Base-by-base conservation (phyloP, 306 rosid species). In the Malus asiatica region DNA sequence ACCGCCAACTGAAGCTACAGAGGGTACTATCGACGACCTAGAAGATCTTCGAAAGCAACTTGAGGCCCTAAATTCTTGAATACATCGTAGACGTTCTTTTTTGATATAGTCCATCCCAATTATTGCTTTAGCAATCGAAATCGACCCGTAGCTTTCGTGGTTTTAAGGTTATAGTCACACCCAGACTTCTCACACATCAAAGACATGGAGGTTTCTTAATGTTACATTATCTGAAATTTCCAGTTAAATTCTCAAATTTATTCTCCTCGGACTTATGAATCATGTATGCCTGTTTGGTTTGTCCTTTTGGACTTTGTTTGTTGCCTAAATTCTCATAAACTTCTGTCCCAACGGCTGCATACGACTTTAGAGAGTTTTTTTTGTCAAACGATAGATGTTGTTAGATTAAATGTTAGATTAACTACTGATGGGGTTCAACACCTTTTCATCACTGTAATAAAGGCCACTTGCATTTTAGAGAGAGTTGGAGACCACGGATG, bases 41-140 rank as follows among this genome's bases (percentile, higher is more conserved):
- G 98, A 92, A 23, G 93, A 87, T 44, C 91, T 92, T 30, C 84
- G 89, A 58, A 89, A 78, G 81, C 98, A 92, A 73, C 96, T 96
- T 4, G 99, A 96, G 16, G 96, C 93, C 71, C 87, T 96, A n/a
- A 92, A 90, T 71, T 90, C 96, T 75, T 82, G 78, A 72, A 25
- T 42, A 7, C 2, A 15, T 53, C 4, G 11, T 23, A 25, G 25
- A 15, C 32, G 4, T 5, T 48, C 55, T 15, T 6, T 9, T 44
- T 69, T 32, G 52, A 60, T 29, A 59, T 60, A 59, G 38, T 38
- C 70, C 53, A 35, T 35, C 40, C 40, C 40, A 35, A 35, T 55
- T 16, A 48, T 15, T 57, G 38, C 66, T 76, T 25, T 9, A 33
- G 27, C 69, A 20, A 29, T 58, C n/a, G 23, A 8, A 68, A 66